A percentile compares a stretch with the other conserved stretches of the same genome.
These are phyloP conservation scores for Sisymbrium altissimum DNA, from an alignment of 345 rosid genomes.

Conservation along the genomic window DNA sequence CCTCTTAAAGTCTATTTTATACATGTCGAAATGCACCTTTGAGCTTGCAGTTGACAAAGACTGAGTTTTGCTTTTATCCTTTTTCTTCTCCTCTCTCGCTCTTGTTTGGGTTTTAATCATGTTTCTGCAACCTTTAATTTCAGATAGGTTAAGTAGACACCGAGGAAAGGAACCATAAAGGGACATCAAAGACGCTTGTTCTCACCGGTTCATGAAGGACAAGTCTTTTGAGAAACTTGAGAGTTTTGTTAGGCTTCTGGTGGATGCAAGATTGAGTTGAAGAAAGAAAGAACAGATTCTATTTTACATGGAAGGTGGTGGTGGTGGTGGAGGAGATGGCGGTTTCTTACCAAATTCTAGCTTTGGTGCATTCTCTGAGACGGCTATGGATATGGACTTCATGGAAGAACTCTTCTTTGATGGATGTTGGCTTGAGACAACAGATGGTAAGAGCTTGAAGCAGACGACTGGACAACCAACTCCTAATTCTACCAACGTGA, in stretches of 20 bases:
- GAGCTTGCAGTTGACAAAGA: constrained; percentile 53
- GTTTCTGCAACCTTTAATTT: constrained; percentile 56
- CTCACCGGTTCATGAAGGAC: constrained; percentile 29
- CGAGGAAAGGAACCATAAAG: constrained; percentile 52
- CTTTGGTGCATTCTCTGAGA: constrained; percentile 43
- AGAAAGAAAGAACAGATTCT: constrained; percentile 10
- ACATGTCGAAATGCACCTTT: constrained; percentile 63
- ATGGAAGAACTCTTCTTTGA: constrained; percentile 82
- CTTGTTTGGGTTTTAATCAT: constrained; percentile 44
- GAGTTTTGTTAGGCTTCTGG: constrained; percentile 40
- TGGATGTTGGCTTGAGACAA: constrained; percentile 80
- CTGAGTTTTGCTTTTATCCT: constrained; percentile 34
- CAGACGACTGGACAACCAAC: constrained; percentile 33
- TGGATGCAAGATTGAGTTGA: constrained; percentile 18
- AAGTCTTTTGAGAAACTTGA: constrained; percentile 25
- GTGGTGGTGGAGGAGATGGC: constrained; percentile 32
- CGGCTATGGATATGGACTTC: constrained; percentile 80
- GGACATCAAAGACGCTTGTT: constrained; percentile 39
- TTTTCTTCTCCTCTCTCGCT: constrained; percentile 1
- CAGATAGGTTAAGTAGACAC: constrained; percentile 50
- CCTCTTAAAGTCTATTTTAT: constrained; percentile 36
- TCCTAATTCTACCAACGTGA: constrained; percentile 41
- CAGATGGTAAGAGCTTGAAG: constrained; percentile 46
- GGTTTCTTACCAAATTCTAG: constrained; percentile 39
- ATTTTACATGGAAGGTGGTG: constrained; percentile 33